phyloP scores from a whole-genome alignment of 192 early-diverging fungal genomes.

The Gryganskiella cystojenkinii region DNA sequence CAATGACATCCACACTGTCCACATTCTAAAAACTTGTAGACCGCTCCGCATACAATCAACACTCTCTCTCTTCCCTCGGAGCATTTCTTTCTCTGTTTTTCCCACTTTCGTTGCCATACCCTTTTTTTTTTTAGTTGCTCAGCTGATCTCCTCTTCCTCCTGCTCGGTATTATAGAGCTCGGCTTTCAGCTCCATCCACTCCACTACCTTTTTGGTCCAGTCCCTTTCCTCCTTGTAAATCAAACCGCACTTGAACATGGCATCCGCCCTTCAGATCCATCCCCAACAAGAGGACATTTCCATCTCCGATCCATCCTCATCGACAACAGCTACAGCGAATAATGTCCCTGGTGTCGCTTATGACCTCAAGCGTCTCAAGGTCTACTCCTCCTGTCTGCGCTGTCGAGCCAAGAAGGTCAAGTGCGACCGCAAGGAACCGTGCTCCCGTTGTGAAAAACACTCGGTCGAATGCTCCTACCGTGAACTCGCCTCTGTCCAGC shows the following conservation, averaged over 20 bases:
- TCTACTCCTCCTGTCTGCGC: constrained; percentile 51
- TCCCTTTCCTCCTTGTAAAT: neutral
- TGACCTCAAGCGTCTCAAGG: constrained; percentile 49
- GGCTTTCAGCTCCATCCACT: neutral
- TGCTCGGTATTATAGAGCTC: neutral
- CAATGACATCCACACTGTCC: neutral
- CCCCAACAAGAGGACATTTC: neutral
- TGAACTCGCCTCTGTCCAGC: constrained; percentile 45
- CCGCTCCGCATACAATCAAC: too few species aligned
- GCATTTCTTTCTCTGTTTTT: neutral
- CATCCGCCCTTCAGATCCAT: neutral
- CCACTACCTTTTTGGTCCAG: neutral
- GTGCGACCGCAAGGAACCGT: constrained; percentile 51
- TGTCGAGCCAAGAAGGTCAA: constrained; percentile 52
- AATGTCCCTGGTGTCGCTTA: constrained; percentile 9
- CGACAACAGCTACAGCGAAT: neutral
- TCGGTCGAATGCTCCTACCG: constrained; percentile 47
- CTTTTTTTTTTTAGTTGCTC: neutral
- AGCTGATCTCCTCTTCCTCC: neutral
- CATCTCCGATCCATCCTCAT: neutral
- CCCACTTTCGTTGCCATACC: neutral
- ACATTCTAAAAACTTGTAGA: neutral
- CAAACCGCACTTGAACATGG: neutral
- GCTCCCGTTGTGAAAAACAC: constrained; percentile 43
- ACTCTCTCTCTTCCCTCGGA: too few species aligned